Evolutionary conservation across 1,284 basidiomycete species (phyloP), one percentile per base, ranked within the genome.

Genomic region (Chondrostereum purpureum): DNA sequence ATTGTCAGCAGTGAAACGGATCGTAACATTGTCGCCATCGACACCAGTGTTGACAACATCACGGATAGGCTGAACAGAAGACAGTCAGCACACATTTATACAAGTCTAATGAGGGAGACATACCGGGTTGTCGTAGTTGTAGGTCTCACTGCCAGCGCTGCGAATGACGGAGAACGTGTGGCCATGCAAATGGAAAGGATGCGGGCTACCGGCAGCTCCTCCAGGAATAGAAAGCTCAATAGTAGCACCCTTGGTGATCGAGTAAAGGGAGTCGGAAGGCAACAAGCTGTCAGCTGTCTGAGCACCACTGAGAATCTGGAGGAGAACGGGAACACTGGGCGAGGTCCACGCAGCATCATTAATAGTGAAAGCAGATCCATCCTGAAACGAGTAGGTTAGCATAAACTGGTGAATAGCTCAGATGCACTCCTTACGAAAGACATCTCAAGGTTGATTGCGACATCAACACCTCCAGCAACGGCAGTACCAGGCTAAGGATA

Each of bases 1-100:
- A 33, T 69, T 69, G 42, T 69, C 58, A 2, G 68, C 64, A 31
- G 53, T 51, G 42, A 59, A 70, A 19, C 66, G 62, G 21, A 69
- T 52, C 3, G 60, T 56, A 42, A 60, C 53, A 37, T 53, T 58
- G 46, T 66, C 52, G 11, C 52, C 58, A 34, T 42, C 38, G 17
- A 17, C 36, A 18, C 64, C 67, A 36, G 57, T 47, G 4, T 49
- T 58, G 17, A 58, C 52, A 4, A 58, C 58, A 39, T 69, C 67
- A n/a, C 66, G 55, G 21, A 62, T 60, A 19, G 43, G 13, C 39
- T 46, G 14, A n/a, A 38, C 36, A n/a, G n/a, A n/a, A n/a, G n/a
- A n/a, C n/a, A n/a, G n/a, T n/a, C n/a, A n/a, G n/a, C n/a, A n/a
- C n/a, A n/a, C n/a, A n/a, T n/a, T n/a, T n/a, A n/a, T n/a, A n/a